phyloP scores from a whole-genome alignment of 768 basidiomycete species.

The Multifurca ochricompacta region DNA sequence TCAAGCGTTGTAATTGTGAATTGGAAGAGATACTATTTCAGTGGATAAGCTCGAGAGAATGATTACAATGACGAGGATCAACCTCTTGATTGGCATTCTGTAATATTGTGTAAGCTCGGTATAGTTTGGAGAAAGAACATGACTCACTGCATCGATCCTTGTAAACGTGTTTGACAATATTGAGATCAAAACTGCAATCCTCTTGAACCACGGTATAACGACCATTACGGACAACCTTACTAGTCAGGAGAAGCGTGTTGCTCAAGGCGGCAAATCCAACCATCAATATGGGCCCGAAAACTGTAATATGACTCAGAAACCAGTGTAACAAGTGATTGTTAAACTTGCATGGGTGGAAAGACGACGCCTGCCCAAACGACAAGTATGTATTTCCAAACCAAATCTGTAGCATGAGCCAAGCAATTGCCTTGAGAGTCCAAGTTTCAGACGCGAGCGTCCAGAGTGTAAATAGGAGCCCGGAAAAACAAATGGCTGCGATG shows the following conservation, averaged over 20 bases:
- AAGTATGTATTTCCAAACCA: slow-evolving; percentile 79
- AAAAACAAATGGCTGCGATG: slow-evolving; percentile 74
- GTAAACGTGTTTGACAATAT: slow-evolving; percentile 89
- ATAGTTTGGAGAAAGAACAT: neutral
- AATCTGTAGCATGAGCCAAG: slow-evolving; percentile 81
- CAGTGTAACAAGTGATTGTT: neutral
- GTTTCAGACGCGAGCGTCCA: slow-evolving; percentile 39
- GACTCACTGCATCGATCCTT: slow-evolving; percentile 52
- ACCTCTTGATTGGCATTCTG: slow-evolving; percentile 60
- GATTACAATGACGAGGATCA: neutral
- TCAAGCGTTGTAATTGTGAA: slow-evolving; percentile 81
- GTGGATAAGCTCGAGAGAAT: neutral
- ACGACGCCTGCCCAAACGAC: slow-evolving; percentile 35
- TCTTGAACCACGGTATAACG: slow-evolving; percentile 6
- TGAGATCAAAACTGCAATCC: slow-evolving; percentile 59
- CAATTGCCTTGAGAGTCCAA: slow-evolving; percentile 45
- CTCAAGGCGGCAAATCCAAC: slow-evolving; percentile 70
- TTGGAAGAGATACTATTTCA: slow-evolving; percentile 72
- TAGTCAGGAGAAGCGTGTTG: slow-evolving; percentile 73
- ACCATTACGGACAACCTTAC: slow-evolving; percentile 35
- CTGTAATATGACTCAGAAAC: slow-evolving; percentile 2
- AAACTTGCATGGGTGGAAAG: slow-evolving; percentile 33
- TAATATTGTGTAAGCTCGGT: neutral
- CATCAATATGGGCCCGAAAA: slow-evolving; percentile 77
- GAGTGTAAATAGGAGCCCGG: slow-evolving; percentile 57